These are phyloP conservation scores for Sclerotinia sclerotiorum DNA, from an alignment of 2,329 filamentous ascomycete species.

Conservation along the genomic window DNA sequence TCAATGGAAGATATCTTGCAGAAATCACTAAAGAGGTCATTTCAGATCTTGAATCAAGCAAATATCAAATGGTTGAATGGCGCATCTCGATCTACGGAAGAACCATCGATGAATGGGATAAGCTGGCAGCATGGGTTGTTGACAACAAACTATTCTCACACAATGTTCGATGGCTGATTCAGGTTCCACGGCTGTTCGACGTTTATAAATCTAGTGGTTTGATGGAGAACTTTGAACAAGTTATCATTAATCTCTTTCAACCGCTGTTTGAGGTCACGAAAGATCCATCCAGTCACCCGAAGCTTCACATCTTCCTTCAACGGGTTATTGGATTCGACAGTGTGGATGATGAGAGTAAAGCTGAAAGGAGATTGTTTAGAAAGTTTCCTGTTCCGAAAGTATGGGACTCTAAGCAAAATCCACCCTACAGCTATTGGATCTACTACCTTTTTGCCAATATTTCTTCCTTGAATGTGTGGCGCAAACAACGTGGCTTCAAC, in stretches of 20 bases:
- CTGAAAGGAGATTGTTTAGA: constrained; percentile 87
- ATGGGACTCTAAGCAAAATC: constrained; percentile 92
- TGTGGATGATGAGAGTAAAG: constrained; percentile 97
- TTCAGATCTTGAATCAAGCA: constrained; percentile 93
- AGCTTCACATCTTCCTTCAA: constrained; percentile 92
- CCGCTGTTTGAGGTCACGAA: constrained; percentile 93
- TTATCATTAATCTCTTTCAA: constrained; percentile 87
- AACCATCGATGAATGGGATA: constrained; percentile 93
- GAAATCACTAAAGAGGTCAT: constrained; percentile 99
- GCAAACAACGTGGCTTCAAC: constrained; percentile 89
- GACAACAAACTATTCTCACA: constrained; percentile 98
- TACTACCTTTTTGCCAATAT: constrained; percentile 97
- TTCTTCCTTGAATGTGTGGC: constrained; percentile 85
- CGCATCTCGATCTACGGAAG: constrained; percentile 96
- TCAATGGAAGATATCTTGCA: constrained; percentile 90
- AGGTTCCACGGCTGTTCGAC: constrained; percentile 90
- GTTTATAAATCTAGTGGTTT: constrained; percentile 88
- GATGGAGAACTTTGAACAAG: constrained; percentile 87
- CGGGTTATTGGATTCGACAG: constrained; percentile 96
- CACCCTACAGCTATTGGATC: constrained; percentile 98
- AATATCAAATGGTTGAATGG: constrained; percentile 99
- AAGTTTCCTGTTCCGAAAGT: constrained; percentile 90
- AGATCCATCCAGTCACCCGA: constrained; percentile 81
- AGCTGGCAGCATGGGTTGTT: constrained; percentile 93
- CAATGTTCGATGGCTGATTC: constrained; percentile 95